phyloP scores from a whole-genome alignment of 129 eudicot species.

The Helichrysum umbraculigerum region DNA sequence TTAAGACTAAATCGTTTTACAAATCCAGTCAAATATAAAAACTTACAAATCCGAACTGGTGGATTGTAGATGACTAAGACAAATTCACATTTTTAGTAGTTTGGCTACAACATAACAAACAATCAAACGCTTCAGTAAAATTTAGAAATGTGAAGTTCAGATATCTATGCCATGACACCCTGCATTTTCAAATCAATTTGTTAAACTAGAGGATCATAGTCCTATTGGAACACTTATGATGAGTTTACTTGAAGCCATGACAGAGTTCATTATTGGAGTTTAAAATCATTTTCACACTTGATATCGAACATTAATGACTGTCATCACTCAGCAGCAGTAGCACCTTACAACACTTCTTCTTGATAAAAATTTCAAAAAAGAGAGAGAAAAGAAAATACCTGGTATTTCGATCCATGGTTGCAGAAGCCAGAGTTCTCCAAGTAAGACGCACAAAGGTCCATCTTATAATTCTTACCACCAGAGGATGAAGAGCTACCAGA shows the following conservation, averaged over 20 bases:
- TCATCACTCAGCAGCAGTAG: not conserved
- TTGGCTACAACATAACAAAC: not conserved
- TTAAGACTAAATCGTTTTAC: not conserved
- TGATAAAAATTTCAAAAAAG: conserved; percentile 13
- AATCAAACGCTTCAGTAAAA: conserved; percentile 1
- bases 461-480: conserved; percentile 28
- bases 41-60: not conserved
- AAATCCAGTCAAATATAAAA: not conserved
- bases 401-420: conserved; percentile 36
- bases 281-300: not conserved
- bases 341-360: not conserved
- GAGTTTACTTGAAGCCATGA: conserved; percentile 1
- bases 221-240: not conserved
- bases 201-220: conserved; percentile 15
- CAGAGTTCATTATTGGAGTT: not conserved
- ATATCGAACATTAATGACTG: not conserved
- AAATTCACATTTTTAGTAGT: conserved; percentile 11
- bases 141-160: conserved; percentile 1
- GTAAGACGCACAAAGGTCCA: conserved; percentile 38
- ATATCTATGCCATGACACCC: conserved; percentile 8
- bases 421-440: conserved; percentile 36
- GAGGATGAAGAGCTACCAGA: conserved; percentile 36
- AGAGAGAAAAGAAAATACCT: conserved; percentile 30
- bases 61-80: not conserved
- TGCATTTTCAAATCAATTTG: conserved; percentile 19